phyloP scores from a whole-genome alignment of 2,329 filamentous ascomycete species.

The Cylindrodendrum hubeiense region DNA sequence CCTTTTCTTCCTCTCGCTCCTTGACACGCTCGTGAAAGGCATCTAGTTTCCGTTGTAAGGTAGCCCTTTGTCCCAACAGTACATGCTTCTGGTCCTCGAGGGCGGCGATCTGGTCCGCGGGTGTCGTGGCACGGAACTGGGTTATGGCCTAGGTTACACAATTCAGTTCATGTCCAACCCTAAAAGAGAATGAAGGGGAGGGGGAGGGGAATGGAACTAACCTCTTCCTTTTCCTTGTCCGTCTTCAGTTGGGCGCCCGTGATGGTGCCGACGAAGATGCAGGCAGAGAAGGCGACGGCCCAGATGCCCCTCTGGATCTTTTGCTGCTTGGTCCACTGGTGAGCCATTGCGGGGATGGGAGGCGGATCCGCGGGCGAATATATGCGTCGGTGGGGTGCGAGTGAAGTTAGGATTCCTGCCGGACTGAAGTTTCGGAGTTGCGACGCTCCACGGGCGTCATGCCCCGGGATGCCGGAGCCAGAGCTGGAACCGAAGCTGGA shows the following conservation, averaged over 20 bases:
- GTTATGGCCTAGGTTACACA: slow-evolving; percentile 45
- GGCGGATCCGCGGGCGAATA: background rate
- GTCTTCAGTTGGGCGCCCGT: slow-evolving; percentile 64
- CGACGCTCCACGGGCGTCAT: slow-evolving; percentile 39
- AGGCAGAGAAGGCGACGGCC: slow-evolving; percentile 60
- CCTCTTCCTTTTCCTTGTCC: slow-evolving; percentile 60
- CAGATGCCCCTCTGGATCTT: slow-evolving; percentile 51
- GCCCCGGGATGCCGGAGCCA: slow-evolving; percentile 10
- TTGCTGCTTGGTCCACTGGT: slow-evolving; percentile 47
- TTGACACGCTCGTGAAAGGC: slow-evolving; percentile 54
- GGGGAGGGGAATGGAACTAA: slow-evolving; percentile 36
- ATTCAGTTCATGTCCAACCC: background rate
- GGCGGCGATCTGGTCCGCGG: slow-evolving; percentile 59
- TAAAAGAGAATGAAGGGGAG: background rate
- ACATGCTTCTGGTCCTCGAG: slow-evolving; percentile 57
- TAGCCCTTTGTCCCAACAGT: slow-evolving; percentile 53
- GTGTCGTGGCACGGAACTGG: slow-evolving; percentile 53
- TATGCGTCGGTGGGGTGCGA: slow-evolving; percentile 3
- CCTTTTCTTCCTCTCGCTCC: slow-evolving; percentile 50
- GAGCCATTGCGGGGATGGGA: slow-evolving; percentile 25
- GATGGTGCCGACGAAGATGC: slow-evolving; percentile 60
- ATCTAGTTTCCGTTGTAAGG: slow-evolving; percentile 57
- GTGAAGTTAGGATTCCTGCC: slow-evolving; percentile 34
- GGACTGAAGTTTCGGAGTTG: slow-evolving; percentile 40
- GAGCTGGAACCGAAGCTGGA: slow-evolving; percentile 1